A percentile compares a stretch with the other conserved stretches of the same genome.
Evolutionary conservation across 192 early-diverging fungal species (phyloP).

Genomic region (Geranomyces michiganensis): DNA sequence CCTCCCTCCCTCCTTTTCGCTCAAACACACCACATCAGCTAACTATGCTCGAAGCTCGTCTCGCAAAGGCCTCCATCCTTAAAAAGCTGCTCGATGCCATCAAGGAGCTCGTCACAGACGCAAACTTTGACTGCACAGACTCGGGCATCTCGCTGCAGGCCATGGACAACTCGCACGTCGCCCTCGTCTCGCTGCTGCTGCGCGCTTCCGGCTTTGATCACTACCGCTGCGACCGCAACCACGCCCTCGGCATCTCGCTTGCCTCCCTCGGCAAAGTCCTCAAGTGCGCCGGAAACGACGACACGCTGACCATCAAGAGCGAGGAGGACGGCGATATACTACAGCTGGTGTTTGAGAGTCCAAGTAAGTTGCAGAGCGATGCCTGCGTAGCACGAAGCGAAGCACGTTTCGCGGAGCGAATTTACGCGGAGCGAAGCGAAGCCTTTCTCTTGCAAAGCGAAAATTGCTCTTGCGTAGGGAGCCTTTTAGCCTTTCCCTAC

Average conservation of each 20-base stretch:
- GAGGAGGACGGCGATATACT: conserved; percentile 85
- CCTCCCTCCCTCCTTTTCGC: too few species aligned
- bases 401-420: not conserved
- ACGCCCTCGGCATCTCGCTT: conserved; percentile 90
- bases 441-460: not conserved
- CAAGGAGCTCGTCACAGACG: conserved; percentile 96
- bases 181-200: conserved; percentile 84
- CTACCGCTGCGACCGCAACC: conserved; percentile 81
- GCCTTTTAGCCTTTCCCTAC: not conserved
- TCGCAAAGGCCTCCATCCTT: conserved; percentile 82
- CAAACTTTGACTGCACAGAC: conserved; percentile 97
- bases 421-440: too few species aligned
- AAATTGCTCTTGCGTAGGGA: too few species aligned
- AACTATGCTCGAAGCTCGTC: conserved; percentile 83
- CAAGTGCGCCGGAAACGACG: conserved; percentile 90
- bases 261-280: conserved; percentile 86
- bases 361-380: conserved; percentile 38
- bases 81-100: conserved; percentile 96
- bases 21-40: not conserved
- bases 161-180: conserved; percentile 99
- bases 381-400: too few species aligned
- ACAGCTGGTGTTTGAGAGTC: conserved; percentile 63
- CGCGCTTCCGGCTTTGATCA: conserved; percentile 68
- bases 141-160: conserved; percentile 94
- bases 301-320: conserved; percentile 88